Evolutionary conservation across 2,329 filamentous ascomycete species (phyloP).

Genomic region (Fusarium goolgardi): DNA sequence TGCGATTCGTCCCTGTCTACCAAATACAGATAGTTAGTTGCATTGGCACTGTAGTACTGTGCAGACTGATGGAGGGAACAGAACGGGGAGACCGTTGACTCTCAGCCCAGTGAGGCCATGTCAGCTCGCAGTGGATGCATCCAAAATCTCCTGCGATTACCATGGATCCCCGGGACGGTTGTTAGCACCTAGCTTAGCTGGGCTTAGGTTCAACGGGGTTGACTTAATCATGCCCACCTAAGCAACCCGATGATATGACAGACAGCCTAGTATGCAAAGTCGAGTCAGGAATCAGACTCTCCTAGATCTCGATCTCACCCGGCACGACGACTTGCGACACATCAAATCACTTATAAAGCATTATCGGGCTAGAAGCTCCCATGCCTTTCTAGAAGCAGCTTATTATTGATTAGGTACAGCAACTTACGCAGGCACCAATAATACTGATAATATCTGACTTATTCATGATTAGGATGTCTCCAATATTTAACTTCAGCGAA

Average conservation of each 20-base stretch:
- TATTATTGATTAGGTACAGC: neutral
- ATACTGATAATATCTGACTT: neutral
- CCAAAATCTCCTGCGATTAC: conserved; percentile 2
- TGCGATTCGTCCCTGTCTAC: neutral
- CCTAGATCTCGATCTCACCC: conserved; percentile 22
- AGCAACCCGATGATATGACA: conserved; percentile 17
- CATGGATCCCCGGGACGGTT: neutral
- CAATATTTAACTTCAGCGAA: neutral
- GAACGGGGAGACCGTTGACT: conserved; percentile 10
- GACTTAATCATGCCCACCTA: conserved; percentile 36
- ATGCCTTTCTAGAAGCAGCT: conserved; percentile 18
- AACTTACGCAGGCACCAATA: neutral
- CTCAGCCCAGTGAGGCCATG: conserved; percentile 40
- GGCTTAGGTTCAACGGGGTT: neutral
- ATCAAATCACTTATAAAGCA: conserved; percentile 34
- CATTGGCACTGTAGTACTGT: neutral
- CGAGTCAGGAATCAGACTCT: neutral
- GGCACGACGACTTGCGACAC: neutral
- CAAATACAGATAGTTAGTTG: neutral
- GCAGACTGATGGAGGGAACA: neutral
- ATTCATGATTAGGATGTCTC: neutral
- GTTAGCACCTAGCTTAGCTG: conserved; percentile 6
- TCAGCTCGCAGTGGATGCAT: conserved; percentile 21
- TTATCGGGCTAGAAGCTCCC: neutral
- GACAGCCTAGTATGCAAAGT: neutral